These are phyloP conservation scores for Aspergillus fischeri DNA, from an alignment of 2,329 filamentous ascomycete genomes.

Conservation along the genomic window DNA sequence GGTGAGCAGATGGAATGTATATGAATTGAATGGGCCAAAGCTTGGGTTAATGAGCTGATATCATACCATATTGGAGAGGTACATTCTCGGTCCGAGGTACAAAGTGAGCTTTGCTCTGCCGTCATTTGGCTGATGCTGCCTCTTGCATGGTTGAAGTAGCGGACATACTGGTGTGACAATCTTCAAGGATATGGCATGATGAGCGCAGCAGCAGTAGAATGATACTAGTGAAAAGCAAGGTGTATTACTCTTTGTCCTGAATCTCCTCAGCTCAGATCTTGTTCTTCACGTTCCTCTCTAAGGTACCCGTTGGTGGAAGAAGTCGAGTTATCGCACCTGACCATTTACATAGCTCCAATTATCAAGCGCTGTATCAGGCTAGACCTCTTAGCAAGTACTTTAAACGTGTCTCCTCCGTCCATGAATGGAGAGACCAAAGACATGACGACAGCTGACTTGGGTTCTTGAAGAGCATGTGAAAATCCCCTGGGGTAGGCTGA, in stretches of 20 bases:
- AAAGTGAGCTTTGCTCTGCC: neutral
- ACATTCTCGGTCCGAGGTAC: constrained; percentile 10
- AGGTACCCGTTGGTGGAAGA: neutral
- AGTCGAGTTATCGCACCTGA: neutral
- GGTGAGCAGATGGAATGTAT: neutral
- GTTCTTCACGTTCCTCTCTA: neutral
- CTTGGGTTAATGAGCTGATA: neutral
- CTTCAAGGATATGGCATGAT: neutral
- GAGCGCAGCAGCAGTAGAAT: neutral
- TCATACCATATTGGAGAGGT: neutral
- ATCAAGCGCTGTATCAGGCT: neutral
- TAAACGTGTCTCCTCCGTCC: neutral
- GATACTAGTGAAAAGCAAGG: neutral
- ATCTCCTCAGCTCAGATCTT: neutral
- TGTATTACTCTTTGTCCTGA: neutral
- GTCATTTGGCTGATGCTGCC: neutral
- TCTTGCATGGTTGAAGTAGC: neutral
- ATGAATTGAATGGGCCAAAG: neutral
- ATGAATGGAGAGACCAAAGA: neutral
- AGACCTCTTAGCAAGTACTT: neutral
- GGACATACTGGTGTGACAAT: neutral
- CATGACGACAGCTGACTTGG: neutral
- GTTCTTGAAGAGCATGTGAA: neutral
- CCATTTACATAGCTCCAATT: neutral
- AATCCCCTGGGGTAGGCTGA: neutral